Evolutionary conservation across 495 filamentous ascomycete genomes (phyloP).

Genomic region (Aspergillus diversus): DNA sequence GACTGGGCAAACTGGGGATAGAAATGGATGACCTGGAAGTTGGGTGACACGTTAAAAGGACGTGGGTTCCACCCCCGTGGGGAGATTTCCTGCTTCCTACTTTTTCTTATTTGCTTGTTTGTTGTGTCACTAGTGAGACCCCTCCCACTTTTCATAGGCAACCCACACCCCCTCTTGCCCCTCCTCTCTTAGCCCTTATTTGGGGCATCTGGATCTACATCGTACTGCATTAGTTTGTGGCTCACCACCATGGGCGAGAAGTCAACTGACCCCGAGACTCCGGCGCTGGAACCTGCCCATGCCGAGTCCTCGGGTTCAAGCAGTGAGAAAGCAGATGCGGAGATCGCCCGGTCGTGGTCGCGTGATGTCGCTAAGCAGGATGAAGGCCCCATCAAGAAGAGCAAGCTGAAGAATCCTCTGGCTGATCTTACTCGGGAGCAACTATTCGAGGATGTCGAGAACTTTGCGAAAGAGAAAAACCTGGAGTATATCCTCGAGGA

Average conservation of each 20-base stretch:
- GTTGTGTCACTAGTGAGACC: not conserved
- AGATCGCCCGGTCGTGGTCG: conserved; percentile 22
- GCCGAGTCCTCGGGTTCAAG: conserved; percentile 18
- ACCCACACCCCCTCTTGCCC: not conserved
- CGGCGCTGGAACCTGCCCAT: conserved; percentile 7
- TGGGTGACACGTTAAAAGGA: conserved; percentile 15
- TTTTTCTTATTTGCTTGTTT: conserved; percentile 19
- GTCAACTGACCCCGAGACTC: conserved; percentile 19
- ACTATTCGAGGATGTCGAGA: conserved; percentile 59
- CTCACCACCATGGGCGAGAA: conserved; percentile 21
- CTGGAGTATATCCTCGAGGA: conserved; percentile 60
- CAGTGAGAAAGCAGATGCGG: conserved; percentile 19
- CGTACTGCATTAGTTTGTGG: not conserved
- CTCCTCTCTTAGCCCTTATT: conserved; percentile 12
- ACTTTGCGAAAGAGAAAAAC: conserved; percentile 58
- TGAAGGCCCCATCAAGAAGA: conserved; percentile 34
- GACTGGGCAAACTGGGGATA: too few relatives aligned
- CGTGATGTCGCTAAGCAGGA: conserved; percentile 13
- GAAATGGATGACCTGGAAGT: too few relatives aligned
- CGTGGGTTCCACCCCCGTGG: conserved; percentile 5
- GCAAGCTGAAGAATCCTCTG: conserved; percentile 50
- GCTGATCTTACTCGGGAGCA: conserved; percentile 56
- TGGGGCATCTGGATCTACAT: conserved; percentile 7
- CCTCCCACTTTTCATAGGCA: not conserved
- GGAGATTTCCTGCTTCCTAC: conserved; percentile 5